Conservation (phyloP, 2,329 filamentous ascomycete genomes). For the Fusarium virguliforme region DNA sequence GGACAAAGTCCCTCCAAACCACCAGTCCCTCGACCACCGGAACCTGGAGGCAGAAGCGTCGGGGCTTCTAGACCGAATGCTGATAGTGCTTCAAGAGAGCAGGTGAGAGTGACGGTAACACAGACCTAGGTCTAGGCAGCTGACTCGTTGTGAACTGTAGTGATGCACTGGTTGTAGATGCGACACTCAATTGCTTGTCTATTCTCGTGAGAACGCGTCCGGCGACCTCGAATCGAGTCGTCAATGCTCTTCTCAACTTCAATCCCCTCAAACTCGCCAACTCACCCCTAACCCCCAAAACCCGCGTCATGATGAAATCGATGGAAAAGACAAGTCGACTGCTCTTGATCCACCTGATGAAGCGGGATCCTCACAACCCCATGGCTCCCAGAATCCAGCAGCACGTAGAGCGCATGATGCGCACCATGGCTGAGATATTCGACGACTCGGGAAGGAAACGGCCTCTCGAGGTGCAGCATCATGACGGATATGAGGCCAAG, state of each 20-base stretch:
- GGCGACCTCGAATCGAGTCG: constrained; percentile 85
- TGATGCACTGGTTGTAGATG: constrained; percentile 90
- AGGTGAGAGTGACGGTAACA: constrained; percentile 70
- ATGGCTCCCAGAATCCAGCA: constrained; percentile 86
- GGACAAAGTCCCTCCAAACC: constrained; percentile 86
- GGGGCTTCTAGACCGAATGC: constrained; percentile 89
- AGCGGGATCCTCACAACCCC: constrained; percentile 87
- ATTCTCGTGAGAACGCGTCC: constrained; percentile 87
- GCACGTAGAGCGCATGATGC: constrained; percentile 86
- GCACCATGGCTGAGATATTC: constrained; percentile 82
- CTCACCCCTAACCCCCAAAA: constrained; percentile 82
- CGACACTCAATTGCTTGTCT: constrained; percentile 90
- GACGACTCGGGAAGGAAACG: constrained; percentile 87
- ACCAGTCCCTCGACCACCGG: constrained; percentile 83
- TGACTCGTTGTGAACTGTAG: constrained; percentile 62
- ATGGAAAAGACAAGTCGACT: constrained; percentile 95
- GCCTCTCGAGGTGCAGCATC: constrained; percentile 78
- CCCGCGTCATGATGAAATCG: constrained; percentile 87
- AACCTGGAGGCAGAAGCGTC: constrained; percentile 94
- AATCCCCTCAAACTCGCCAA: constrained; percentile 89
- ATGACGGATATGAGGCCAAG: constrained; percentile 85
- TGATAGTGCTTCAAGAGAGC: constrained; percentile 87
- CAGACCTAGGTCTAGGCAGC: constrained; percentile 5
- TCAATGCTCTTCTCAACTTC: constrained; percentile 89
- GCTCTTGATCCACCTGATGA: constrained; percentile 85